Base-by-base conservation (phyloP, 1,284 basidiomycete species). In the Rhodotorula sp. region DNA sequence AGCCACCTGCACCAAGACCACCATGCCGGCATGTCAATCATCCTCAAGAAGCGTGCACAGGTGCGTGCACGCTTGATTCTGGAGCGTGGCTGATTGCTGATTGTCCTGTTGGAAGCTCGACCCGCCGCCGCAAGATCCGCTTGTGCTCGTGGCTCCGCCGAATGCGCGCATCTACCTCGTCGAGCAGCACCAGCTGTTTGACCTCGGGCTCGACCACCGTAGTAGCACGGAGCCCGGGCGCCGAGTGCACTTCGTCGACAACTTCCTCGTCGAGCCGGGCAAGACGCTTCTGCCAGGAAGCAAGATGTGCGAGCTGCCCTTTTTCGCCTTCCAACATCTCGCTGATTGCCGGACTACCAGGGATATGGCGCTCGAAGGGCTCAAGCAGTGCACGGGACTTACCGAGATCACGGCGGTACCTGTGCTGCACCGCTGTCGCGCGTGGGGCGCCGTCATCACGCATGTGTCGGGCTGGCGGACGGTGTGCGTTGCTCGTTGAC, bases 1-100 rank as follows among this genome's bases (percentile, higher is more conserved):
- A 93, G 91, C 75, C 96, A 98, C 80, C 87, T 91, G 78, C 95
- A 97, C 79, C 95, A 87, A 0, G 96, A 98, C 80, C 95, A 98
- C 80, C 95, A 97, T 80, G 86, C 91, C 61, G 96, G 96, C 2
- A 80, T 96, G 44, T 85, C 88, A 0, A 87, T 88, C 63, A 81
- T 98, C 21, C 84, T 98, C 17, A 83, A 87, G 0, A 88, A 90
- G 82, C 86, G 96, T 67, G 85, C 85, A 62, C 83, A 85, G 82
- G 92, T 94, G 70, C 72, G 87, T 82, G 12, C 8, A 12, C 23
- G 44, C 56, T 16, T 49, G 56, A 44, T 3, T 14, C 49, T 56
- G 19, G 42, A 55, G 52, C 44, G 23, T 4, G 50, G 65, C 44
- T 2, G 23, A 12, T 0, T 12, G 45, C 56, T 64, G n/a, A 67